These are phyloP conservation scores for Ilyonectria mors-panacis DNA, from an alignment of 2,329 filamentous ascomycete species.

Conservation along the genomic window DNA sequence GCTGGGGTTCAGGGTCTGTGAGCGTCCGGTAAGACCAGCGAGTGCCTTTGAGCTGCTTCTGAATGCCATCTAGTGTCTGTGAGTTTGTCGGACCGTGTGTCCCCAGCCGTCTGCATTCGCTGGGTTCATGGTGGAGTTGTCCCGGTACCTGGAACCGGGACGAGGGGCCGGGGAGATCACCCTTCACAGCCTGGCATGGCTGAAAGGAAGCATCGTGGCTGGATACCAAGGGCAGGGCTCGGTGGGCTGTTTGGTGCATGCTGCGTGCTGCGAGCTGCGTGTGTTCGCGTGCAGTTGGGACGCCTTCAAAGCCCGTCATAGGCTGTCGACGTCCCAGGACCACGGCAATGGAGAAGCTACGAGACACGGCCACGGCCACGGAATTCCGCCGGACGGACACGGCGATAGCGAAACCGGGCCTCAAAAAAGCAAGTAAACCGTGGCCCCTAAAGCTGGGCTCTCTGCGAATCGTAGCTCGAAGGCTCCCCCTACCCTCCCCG, in stretches of 20 bases:
- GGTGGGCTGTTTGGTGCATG: conserved; percentile 11
- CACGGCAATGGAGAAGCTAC: conserved; percentile 13
- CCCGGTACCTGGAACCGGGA: conserved; percentile 7
- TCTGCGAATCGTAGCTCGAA: neutral
- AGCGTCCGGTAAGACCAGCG: no score
- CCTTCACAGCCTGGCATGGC: neutral
- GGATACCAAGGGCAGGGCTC: neutral
- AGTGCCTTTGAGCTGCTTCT: no score
- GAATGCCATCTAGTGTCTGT: no score
- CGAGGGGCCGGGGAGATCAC: neutral
- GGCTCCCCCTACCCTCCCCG: neutral
- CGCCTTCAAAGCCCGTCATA: neutral
- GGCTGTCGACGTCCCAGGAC: neutral
- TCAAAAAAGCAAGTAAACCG: neutral
- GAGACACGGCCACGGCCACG: conserved; percentile 29
- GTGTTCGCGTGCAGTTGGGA: no score
- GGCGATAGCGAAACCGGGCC: neutral
- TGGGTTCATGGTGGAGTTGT: neutral
- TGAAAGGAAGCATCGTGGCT: neutral
- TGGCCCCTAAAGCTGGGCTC: neutral
- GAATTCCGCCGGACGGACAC: neutral
- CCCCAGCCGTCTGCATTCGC: neutral
- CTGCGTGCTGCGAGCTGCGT: no score
- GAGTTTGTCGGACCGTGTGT: no score
- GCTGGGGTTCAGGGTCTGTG: no score